Base-by-base conservation (phyloP, 1,139 yeast species). In the Protomyces pachydermus region DNA sequence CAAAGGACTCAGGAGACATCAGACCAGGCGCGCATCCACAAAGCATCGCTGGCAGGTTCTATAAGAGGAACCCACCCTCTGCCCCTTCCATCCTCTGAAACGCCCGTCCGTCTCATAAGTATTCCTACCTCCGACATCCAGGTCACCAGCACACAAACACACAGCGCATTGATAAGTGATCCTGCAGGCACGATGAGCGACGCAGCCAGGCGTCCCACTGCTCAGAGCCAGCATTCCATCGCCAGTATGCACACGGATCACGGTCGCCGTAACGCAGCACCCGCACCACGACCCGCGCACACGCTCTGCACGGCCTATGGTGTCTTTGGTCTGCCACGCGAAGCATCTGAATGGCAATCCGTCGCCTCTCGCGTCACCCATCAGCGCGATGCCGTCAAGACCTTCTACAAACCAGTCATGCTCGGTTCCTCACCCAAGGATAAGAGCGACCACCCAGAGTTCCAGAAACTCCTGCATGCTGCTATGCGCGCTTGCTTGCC, bases 401-500 rank as follows among this genome's bases (percentile, higher is more conserved):
- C 42, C 42, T 32, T 32, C n/a, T 53, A 51, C 57, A 48, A 54
- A 54, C 64, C 64, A 6, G 64, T 38, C 18, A 45, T 60, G 25
- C 64, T 60, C 35, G 64, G 60, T 16, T 52, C 58, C 10, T 54
- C 54, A n/a, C 60, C 64, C 28, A 60, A 55, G 54, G 60, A 54
- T 14, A 34, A 39, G 32, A 18, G 45, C 14, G 65, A 61, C 35
- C 20, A 42, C 12, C 56, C 61, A 12, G 56, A 39, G 9, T 25
- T 50, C 37, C 50, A 62, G 23, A 48, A 48, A 35, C 54, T 54
- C 14, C 48, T 61, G n/a, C 57, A 61, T 39, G 56, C 61, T 12
- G 65, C 65, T 12, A 55, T 61, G 61, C 60, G 61, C 20, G 65
- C 61, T 12, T 25, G 50, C n/a, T 61, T 14, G 23, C 65, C 65